A percentile compares a stretch with the other conserved stretches of the same genome.
phyloP scores from a whole-genome alignment of 257 asterid genomes.

The Capsicum chinense region DNA sequence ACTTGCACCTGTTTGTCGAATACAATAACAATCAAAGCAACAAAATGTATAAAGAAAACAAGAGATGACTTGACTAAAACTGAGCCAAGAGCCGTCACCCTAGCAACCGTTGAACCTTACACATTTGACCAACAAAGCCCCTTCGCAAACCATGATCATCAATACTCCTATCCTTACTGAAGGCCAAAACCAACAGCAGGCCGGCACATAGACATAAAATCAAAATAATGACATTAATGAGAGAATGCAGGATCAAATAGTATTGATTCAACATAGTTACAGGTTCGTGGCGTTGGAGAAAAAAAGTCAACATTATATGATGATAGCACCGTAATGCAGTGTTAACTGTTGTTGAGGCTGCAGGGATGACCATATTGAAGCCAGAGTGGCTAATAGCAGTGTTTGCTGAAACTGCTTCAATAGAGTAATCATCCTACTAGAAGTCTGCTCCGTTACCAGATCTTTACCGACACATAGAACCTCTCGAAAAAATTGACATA shows the following conservation, averaged over 20 bases:
- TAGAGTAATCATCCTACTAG: constrained; percentile 75
- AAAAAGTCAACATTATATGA: constrained; percentile 35
- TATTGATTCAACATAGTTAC: constrained; percentile 15
- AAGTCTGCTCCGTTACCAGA: constrained; percentile 84
- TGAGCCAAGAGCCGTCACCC: too few species aligned
- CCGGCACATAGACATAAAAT: too few species aligned
- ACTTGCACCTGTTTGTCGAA: too few species aligned
- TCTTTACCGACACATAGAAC: constrained; percentile 84
- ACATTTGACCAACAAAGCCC: too few species aligned
- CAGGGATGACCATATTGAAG: constrained; percentile 84
- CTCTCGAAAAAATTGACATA: constrained; percentile 40
- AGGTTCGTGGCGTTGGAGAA: constrained; percentile 20
- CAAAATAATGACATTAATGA: not conserved
- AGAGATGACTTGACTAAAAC: too few species aligned
- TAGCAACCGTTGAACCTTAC: too few species aligned
- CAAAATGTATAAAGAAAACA: too few species aligned
- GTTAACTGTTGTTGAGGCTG: constrained; percentile 91
- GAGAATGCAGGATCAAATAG: constrained; percentile 30
- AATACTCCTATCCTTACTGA: too few species aligned
- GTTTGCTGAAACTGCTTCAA: constrained; percentile 93
- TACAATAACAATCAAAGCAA: too few species aligned
- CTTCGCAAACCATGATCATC: too few species aligned
- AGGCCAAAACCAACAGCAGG: too few species aligned
- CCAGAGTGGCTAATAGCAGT: constrained; percentile 73
- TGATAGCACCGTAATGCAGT: constrained; percentile 69